A percentile compares a stretch with the other conserved stretches of the same genome.
phyloP scores from a whole-genome alignment of 225 moss, liverwort and hornwort genomes.

The Marchantia paleacea region DNA sequence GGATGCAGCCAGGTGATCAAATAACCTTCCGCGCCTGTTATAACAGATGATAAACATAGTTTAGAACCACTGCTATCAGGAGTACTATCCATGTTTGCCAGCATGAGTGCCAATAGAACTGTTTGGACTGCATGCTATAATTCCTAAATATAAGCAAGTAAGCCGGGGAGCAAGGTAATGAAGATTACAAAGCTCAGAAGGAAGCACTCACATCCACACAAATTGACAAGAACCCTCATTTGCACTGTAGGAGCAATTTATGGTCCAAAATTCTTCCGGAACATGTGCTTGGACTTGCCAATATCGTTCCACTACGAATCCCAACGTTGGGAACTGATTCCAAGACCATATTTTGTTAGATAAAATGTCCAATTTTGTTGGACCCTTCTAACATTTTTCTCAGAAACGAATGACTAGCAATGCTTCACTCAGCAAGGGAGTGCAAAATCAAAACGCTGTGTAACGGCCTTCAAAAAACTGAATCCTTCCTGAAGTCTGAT shows the following conservation, averaged over 20 bases:
- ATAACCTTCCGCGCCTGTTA: constrained; percentile 85
- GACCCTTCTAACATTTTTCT: neutral
- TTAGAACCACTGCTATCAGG: neutral
- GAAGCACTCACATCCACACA: constrained; percentile 66
- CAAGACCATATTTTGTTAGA: neutral
- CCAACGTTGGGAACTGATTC: constrained; percentile 89
- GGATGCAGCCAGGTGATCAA: constrained; percentile 85
- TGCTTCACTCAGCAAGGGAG: neutral
- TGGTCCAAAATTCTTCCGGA: constrained; percentile 94
- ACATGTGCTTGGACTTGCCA: constrained; percentile 99
- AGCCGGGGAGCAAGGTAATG: too few relatives aligned
- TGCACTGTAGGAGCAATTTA: constrained; percentile 74
- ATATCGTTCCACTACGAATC: constrained; percentile 98
- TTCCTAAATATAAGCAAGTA: neutral
- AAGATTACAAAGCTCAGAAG: neutral
- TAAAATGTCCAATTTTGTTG: neutral
- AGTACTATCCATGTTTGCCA: neutral
- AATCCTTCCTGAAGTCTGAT: too few relatives aligned
- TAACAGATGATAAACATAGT: neutral
- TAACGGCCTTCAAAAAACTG: too few relatives aligned
- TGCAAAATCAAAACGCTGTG: neutral
- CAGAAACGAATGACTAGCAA: neutral
- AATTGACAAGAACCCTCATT: constrained; percentile 71
- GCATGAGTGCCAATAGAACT: neutral
- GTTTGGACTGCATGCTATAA: neutral